Percentiles rank a stretch among this genome's conserved stretches.
phyloP scores from a whole-genome alignment of 352 stramenopile species.

The Phytophthora gonapodyides region DNA sequence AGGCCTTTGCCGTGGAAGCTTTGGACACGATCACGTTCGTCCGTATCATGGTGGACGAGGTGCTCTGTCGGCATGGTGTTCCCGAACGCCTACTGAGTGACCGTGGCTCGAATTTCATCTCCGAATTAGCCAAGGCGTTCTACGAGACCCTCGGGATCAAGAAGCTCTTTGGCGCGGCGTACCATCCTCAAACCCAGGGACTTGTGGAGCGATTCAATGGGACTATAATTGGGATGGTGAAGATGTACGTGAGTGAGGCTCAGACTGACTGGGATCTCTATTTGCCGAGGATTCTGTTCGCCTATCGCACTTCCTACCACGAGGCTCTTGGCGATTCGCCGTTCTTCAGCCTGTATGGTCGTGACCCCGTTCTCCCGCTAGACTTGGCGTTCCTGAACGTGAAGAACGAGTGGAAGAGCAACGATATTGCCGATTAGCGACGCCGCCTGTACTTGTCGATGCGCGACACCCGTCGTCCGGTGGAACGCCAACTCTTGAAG shows the following conservation, averaged over 20 bases:
- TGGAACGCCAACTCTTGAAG: conserved; percentile 4
- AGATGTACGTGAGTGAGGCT: background rate
- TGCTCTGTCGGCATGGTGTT: background rate
- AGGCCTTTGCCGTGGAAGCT: background rate
- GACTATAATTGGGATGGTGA: background rate
- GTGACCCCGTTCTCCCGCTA: background rate
- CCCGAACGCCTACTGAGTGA: background rate
- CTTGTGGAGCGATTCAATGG: conserved; percentile 7
- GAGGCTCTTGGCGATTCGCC: background rate
- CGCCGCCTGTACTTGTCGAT: background rate
- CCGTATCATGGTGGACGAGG: background rate
- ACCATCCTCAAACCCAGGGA: conserved; percentile 2
- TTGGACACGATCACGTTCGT: conserved; percentile 2
- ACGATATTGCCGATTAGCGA: background rate
- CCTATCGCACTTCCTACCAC: conserved; percentile 1
- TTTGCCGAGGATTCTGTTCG: background rate
- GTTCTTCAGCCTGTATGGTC: conserved; percentile 2
- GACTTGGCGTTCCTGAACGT: conserved; percentile 9
- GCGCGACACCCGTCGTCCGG: background rate
- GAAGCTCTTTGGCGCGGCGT: conserved; percentile 1
- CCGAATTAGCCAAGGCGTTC: background rate
- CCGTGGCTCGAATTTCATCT: background rate
- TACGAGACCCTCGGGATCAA: background rate
- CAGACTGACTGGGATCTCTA: conserved; percentile 6
- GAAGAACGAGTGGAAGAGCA: background rate